Evolutionary conservation across 768 basidiomycete genomes (phyloP).

Genomic region (Leccinum aurantiacum): DNA sequence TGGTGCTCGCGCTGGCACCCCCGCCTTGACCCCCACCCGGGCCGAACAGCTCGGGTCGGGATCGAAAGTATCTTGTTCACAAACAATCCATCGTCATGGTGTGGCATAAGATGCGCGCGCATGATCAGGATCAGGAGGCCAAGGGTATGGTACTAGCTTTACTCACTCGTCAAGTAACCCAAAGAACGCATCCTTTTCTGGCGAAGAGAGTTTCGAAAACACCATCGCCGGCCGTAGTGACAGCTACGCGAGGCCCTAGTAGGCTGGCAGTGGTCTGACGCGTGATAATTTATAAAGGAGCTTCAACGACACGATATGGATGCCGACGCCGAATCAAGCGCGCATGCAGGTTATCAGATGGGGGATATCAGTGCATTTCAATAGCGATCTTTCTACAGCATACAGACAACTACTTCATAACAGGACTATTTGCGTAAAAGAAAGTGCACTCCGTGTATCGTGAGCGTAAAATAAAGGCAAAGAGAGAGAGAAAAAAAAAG

Average conservation of each 20-base stretch:
- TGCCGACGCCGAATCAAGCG: not conserved
- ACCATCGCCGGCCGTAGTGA: slow-evolving; percentile 48
- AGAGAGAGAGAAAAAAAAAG: not conserved
- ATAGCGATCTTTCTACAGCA: slow-evolving; percentile 28
- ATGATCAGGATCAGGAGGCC: not conserved
- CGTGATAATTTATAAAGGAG: not conserved
- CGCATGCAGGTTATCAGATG: not conserved
- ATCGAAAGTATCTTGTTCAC: slow-evolving; percentile 63
- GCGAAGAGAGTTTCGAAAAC: slow-evolving; percentile 60
- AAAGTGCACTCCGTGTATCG: slow-evolving; percentile 12
- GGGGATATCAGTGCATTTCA: slow-evolving; percentile 12
- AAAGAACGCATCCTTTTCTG: slow-evolving; percentile 84
- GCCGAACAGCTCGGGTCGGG: slow-evolving; percentile 67
- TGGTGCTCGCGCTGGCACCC: not conserved
- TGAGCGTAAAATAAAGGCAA: slow-evolving; percentile 19
- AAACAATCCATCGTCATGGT: not conserved
- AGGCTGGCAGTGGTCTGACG: not conserved
- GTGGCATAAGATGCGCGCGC: not conserved
- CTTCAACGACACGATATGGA: not conserved
- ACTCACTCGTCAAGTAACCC: slow-evolving; percentile 74
- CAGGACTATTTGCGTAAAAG: slow-evolving; percentile 24
- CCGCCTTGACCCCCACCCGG: slow-evolving; percentile 20
- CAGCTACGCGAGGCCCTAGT: not conserved
- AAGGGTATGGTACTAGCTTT: not conserved
- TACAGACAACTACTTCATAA: slow-evolving; percentile 33